A percentile compares a stretch with the other conserved stretches of the same genome.
These are phyloP conservation scores for Lycium ferocissimum DNA, from an alignment of 257 asterid genomes.

Conservation along the genomic window DNA sequence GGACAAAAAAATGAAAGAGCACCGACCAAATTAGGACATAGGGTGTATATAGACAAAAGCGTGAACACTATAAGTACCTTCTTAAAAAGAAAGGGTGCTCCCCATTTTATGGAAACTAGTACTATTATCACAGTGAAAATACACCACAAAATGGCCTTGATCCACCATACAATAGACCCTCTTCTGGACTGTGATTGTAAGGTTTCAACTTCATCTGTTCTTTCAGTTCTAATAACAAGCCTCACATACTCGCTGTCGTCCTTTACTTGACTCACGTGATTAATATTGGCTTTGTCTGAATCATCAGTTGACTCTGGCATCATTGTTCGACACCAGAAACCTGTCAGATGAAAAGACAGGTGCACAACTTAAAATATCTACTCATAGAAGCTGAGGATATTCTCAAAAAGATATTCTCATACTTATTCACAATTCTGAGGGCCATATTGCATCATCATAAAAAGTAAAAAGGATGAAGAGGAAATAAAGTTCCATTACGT, in stretches of 20 bases:
- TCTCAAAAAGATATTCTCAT: conserved; percentile 26
- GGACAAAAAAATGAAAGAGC: not conserved
- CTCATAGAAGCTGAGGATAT: conserved; percentile 4
- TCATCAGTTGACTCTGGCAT: conserved; percentile 59
- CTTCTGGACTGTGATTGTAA: conserved; percentile 39
- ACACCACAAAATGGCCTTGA: conserved; percentile 58
- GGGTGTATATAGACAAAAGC: not conserved
- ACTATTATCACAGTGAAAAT: conserved; percentile 41
- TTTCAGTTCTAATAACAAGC: conserved; percentile 67
- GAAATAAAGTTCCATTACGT: not conserved
- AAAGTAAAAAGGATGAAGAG: conserved; percentile 6
- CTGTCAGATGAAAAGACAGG: conserved; percentile 43
- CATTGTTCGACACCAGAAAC: conserved; percentile 62
- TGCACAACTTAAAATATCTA: conserved; percentile 21
- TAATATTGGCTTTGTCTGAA: conserved; percentile 46
- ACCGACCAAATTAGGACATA: not conserved
- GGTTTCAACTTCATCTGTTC: conserved; percentile 46
- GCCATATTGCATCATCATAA: not conserved
- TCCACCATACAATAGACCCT: conserved; percentile 62
- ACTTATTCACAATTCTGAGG: not conserved
- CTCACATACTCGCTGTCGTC: conserved; percentile 80
- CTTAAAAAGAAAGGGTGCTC: conserved; percentile 67
- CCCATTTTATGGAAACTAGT: conserved; percentile 67
- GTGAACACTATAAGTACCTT: conserved; percentile 53
- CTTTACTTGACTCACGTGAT: conserved; percentile 45